phyloP scores from a whole-genome alignment of 345 rosid species.

The Gynandropsis gynandra region DNA sequence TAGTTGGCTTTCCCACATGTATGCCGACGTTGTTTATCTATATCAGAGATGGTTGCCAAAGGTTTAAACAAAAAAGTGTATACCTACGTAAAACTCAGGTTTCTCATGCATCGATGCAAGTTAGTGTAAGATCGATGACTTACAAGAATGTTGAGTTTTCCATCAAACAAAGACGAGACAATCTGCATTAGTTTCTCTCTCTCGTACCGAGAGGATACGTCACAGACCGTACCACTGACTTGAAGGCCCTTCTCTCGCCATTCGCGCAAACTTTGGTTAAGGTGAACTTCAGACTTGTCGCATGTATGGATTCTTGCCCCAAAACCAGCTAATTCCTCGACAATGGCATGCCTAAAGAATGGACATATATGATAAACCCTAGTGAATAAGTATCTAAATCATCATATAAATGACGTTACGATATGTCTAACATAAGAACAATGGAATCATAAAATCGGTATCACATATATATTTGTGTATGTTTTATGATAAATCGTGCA shows the following conservation, averaged over 20 bases:
- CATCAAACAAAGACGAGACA: constrained; percentile 30
- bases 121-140: neutral
- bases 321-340: constrained; percentile 46
- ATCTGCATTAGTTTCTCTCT: constrained; percentile 35
- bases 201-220: constrained; percentile 31
- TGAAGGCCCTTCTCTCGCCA: constrained; percentile 33
- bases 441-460: too few relatives aligned
- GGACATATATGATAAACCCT: neutral
- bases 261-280: constrained; percentile 28
- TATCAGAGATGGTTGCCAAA: neutral
- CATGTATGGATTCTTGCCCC: constrained; percentile 58
- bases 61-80: too few relatives aligned
- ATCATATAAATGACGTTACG: too few relatives aligned
- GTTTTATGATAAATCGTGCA: too few relatives aligned
- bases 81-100: too few relatives aligned
- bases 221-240: constrained; percentile 47
- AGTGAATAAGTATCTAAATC: too few relatives aligned
- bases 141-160: neutral
- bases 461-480: too few relatives aligned
- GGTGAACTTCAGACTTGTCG: constrained; percentile 39
- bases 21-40: constrained; percentile 61
- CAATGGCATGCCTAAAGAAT: constrained; percentile 39
- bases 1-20: constrained; percentile 40
- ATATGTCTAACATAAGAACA: too few relatives aligned
- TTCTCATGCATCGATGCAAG: too few relatives aligned